Evolutionary conservation across 2,329 filamentous ascomycete species (phyloP), one percentile per base, ranked within the genome.

Genomic region (Elsinoe necatrix): DNA sequence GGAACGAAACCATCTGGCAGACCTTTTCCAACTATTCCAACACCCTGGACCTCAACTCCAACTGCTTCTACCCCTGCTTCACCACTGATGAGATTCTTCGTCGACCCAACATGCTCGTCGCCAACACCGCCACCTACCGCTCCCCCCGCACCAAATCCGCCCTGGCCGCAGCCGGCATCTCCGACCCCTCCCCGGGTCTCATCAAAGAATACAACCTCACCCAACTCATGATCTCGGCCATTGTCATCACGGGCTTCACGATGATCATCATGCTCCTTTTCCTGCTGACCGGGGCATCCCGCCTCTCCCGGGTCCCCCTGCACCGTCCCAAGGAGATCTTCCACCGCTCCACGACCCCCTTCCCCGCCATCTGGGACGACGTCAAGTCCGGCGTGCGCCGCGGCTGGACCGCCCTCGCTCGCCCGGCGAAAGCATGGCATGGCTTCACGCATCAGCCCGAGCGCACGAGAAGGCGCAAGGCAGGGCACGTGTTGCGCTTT

Each of bases 261-360:
- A 52, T 52, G 48, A 23, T 52, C 16, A 29, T 52, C 48, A 52
- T 52, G 48, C 31, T 52, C 3, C 5, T 39, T 2, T 37, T 52
- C 29, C 48, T 52, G 16, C 25, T 52, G 5, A 52, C 48, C 3
- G 48, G 48, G 3, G 31, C 48, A 6, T n/a, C n/a, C 16, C 14
- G 9, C 9, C 34, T 52, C 6, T 18, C 48, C 11, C 31, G 48
- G 5, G 48, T 52, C 8, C 48, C 48, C 7, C 31, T 52, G n/a
- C 48, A 52, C 12, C 48, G 48, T 2, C 48, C 48, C 2, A 39
- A 52, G n/a, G 48, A 52, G 48, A 52, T 52, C 9, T 52, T 52
- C 18, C 31, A n/a, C 12, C 16, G 18, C 16, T 1, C 4, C n/a
- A 25, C 3, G 4, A 18, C 48, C 8, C 48, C 48, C 9, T 37